Conservation (phyloP, 805 yeast species). For the Candida insectorum region DNA sequence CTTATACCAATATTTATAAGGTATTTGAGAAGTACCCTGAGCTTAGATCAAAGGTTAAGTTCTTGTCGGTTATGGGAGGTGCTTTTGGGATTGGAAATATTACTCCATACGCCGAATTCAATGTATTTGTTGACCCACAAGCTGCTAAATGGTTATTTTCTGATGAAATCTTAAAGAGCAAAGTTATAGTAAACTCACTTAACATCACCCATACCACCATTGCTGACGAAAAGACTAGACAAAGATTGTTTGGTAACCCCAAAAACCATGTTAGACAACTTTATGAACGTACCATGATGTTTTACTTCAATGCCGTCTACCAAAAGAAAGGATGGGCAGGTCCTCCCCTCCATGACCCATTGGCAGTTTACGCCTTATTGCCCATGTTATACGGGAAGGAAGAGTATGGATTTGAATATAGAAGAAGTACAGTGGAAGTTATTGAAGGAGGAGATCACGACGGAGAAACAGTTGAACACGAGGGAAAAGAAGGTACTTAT, state of each 20-base stretch:
- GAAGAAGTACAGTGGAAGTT: constrained; percentile 23
- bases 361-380: constrained; percentile 61
- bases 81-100: constrained; percentile 49
- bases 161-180: constrained; percentile 44
- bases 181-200: constrained; percentile 57
- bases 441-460: constrained; percentile 23
- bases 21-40: constrained; percentile 57
- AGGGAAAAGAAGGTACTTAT: constrained; percentile 14
- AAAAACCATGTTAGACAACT: constrained; percentile 37
- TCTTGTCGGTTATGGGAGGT: constrained; percentile 78
- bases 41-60: constrained; percentile 44
- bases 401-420: constrained; percentile 20
- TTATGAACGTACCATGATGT: constrained; percentile 21
- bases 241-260: constrained; percentile 23
- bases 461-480: constrained; percentile 23
- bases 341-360: constrained; percentile 80
- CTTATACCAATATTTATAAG: constrained; percentile 68
- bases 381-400: constrained; percentile 30
- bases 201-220: constrained; percentile 68
- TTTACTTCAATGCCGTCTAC: constrained; percentile 12
- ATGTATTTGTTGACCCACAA: constrained; percentile 69
- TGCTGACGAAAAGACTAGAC: constrained; percentile 32
- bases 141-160: constrained; percentile 62
- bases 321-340: constrained; percentile 36
- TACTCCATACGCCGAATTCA: constrained; percentile 66